phyloP scores from a whole-genome alignment of 352 stramenopile genomes.

The Phytophthora constricta region DNA sequence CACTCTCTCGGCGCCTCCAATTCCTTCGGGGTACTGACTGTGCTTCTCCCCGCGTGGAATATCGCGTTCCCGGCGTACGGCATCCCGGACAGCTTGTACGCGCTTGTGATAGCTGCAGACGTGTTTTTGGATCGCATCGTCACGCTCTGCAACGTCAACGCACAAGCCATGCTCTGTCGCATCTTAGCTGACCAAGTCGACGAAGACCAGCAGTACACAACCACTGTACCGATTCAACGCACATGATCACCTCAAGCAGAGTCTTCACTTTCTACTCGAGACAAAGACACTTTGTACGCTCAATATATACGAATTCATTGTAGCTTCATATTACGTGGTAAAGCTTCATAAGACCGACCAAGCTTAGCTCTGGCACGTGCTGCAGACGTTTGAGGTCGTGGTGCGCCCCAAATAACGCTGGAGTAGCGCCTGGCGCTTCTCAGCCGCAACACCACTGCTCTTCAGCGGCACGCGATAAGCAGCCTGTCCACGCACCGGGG shows the following conservation, averaged over 20 bases:
- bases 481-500: slow-evolving; percentile 89
- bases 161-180: slow-evolving; percentile 73
- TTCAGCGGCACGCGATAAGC: slow-evolving; percentile 95
- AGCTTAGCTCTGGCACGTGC: slow-evolving; percentile 34
- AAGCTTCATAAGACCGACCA: not conserved
- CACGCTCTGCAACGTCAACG: slow-evolving; percentile 79
- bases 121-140: slow-evolving; percentile 78
- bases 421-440: slow-evolving; percentile 75
- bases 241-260: too few species aligned
- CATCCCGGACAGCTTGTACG: slow-evolving; percentile 64
- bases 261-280: too few species aligned
- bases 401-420: slow-evolving; percentile 50
- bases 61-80: slow-evolving; percentile 62
- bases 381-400: slow-evolving; percentile 26
- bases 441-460: slow-evolving; percentile 79
- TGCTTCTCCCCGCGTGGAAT: slow-evolving; percentile 77
- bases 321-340: not conserved
- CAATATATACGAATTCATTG: slow-evolving; percentile 5
- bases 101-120: slow-evolving; percentile 70
- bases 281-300: slow-evolving; percentile 4
- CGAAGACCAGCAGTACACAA: slow-evolving; percentile 40
- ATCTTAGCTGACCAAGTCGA: slow-evolving; percentile 77
- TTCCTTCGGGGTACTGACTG: slow-evolving; percentile 66
- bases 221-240: too few species aligned
- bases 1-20: slow-evolving; percentile 61